phyloP scores from a whole-genome alignment of 768 basidiomycete species.

The Lactarius deliciosus region DNA sequence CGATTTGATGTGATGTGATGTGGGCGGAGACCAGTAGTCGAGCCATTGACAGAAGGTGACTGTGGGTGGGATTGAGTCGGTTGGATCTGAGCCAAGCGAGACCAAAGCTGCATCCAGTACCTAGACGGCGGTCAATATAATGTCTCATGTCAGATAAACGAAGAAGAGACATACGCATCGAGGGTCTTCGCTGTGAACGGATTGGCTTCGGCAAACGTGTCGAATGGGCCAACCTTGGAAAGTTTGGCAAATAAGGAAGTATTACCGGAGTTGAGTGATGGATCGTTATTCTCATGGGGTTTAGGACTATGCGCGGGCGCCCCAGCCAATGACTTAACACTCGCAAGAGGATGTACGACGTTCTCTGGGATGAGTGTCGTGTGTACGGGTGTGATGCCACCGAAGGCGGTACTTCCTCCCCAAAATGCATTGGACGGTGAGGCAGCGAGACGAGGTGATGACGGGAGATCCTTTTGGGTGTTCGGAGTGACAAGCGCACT shows the following conservation, averaged over 20 bases:
- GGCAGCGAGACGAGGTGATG: slow-evolving; percentile 51
- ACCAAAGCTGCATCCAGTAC: slow-evolving; percentile 90
- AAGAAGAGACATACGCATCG: slow-evolving; percentile 61
- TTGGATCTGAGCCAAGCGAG: slow-evolving; percentile 74
- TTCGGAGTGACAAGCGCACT: slow-evolving; percentile 58
- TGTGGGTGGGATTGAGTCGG: slow-evolving; percentile 43
- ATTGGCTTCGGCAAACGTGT: slow-evolving; percentile 74
- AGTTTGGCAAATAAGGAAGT: slow-evolving; percentile 35
- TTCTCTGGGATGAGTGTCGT: slow-evolving; percentile 75
- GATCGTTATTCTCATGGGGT: slow-evolving; percentile 79
- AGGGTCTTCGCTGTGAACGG: slow-evolving; percentile 85
- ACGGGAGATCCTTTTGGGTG: slow-evolving; percentile 74
- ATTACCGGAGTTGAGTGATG: slow-evolving; percentile 52
- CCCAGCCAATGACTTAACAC: slow-evolving; percentile 26
- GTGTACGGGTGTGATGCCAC: slow-evolving; percentile 82
- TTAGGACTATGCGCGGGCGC: slow-evolving; percentile 31
- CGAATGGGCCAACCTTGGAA: slow-evolving; percentile 52
- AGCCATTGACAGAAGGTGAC: slow-evolving; percentile 29
- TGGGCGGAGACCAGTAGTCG: slow-evolving; percentile 38
- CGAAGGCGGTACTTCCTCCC: slow-evolving; percentile 64
- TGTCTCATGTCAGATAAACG: slow-evolving; percentile 6
- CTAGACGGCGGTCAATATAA: slow-evolving; percentile 34
- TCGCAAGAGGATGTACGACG: slow-evolving; percentile 20
- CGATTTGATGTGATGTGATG: slow-evolving; percentile 38
- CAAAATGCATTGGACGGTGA: slow-evolving; percentile 58